These are phyloP conservation scores for Neospora caninum DNA, from an alignment of 169 alveolate species.

Conservation along the genomic window DNA sequence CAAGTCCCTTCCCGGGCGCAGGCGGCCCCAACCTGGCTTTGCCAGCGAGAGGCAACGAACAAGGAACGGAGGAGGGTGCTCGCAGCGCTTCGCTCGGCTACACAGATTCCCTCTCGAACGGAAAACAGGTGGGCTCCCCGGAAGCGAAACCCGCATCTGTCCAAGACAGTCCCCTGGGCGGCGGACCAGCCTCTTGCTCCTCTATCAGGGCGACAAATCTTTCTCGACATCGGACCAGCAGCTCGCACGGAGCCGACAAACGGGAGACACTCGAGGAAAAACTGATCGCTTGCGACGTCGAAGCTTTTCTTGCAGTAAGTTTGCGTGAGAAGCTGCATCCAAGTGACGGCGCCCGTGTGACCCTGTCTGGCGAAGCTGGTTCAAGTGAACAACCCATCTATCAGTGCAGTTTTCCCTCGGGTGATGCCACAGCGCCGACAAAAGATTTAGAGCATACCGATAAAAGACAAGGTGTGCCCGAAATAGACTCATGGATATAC, in stretches of 20 bases:
- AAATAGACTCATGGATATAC: too few species aligned
- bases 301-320: slow-evolving; percentile 60
- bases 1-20: neutral
- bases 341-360: too few species aligned
- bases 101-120: neutral
- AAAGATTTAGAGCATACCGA: too few species aligned
- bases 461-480: too few species aligned
- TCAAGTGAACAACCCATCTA: too few species aligned
- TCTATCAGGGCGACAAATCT: neutral
- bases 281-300: slow-evolving; percentile 62
- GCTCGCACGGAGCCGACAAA: neutral
- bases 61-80: neutral
- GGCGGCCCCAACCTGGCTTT: neutral
- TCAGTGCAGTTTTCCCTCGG: too few species aligned
- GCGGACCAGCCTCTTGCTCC: neutral
- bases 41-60: neutral
- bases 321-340: too few species aligned
- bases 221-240: neutral
- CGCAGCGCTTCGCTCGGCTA: neutral
- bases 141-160: neutral
- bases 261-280: slow-evolving; percentile 58
- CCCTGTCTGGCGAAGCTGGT: too few species aligned
- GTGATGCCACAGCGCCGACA: too few species aligned
- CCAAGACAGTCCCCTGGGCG: neutral
- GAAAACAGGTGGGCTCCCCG: neutral